Conservation (phyloP, 139 green algal genomes). For the Volvox reticuliferus region DNA sequence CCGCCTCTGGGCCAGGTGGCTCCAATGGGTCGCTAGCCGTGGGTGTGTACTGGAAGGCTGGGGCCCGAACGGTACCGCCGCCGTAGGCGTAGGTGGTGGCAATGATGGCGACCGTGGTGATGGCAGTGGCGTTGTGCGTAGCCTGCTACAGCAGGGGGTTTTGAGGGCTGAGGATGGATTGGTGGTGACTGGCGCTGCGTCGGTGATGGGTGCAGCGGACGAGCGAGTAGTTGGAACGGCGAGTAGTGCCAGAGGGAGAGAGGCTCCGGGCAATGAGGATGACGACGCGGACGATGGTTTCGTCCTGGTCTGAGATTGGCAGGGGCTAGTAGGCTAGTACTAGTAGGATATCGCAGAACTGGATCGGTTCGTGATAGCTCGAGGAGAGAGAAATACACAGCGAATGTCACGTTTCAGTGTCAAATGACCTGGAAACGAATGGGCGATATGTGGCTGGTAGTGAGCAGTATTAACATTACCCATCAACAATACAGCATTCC, state of each 20-base stretch:
- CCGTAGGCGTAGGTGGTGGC: neutral
- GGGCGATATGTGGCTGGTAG: no score
- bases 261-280: neutral
- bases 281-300: neutral
- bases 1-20: constrained; percentile 54
- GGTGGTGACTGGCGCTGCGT: neutral
- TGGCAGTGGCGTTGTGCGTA: neutral
- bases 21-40: constrained; percentile 34
- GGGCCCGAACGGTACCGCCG: neutral
- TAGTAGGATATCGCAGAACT: no score
- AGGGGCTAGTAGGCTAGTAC: no score
- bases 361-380: no score
- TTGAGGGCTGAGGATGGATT: neutral
- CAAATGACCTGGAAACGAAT: no score
- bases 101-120: neutral
- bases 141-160: neutral
- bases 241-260: neutral
- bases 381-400: no score
- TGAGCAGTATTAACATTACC: no score
- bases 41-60: neutral
- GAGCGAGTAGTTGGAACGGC: neutral
- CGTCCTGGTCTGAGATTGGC: no score
- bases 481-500: no score
- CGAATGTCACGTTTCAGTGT: no score
- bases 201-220: neutral